These are phyloP conservation scores for Turritis glabra DNA, from an alignment of 345 rosid genomes.

Conservation along the genomic window DNA sequence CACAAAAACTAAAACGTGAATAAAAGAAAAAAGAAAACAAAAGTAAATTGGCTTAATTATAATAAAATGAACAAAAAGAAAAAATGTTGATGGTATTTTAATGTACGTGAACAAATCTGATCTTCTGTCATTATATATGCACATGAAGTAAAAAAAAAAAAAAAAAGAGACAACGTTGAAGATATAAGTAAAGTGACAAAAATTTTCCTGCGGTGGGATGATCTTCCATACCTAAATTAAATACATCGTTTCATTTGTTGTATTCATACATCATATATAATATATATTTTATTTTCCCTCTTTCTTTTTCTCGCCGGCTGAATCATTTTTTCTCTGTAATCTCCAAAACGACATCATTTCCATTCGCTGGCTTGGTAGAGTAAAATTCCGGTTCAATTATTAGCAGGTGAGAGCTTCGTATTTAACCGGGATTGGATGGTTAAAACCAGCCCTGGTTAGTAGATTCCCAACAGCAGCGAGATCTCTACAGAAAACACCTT, in stretches of 20 bases:
- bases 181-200: slow-evolving; percentile 48
- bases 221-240: slow-evolving; percentile 18
- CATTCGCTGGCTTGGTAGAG: slow-evolving; percentile 1
- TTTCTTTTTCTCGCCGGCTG: background rate
- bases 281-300: background rate
- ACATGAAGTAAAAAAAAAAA: background rate
- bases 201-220: slow-evolving; percentile 50
- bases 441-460: slow-evolving; percentile 73
- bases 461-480: slow-evolving; percentile 75
- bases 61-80: background rate
- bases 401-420: slow-evolving; percentile 88
- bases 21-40: background rate
- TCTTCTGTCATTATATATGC: background rate
- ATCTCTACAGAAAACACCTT: slow-evolving; percentile 94
- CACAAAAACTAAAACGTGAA: too few relatives aligned
- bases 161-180: slow-evolving; percentile 10
- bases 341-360: background rate
- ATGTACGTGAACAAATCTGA: background rate
- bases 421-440: slow-evolving; percentile 74
- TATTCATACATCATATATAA: slow-evolving; percentile 13
- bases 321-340: slow-evolving; percentile 38
- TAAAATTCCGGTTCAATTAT: slow-evolving; percentile 7
- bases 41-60: background rate
- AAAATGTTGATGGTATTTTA: background rate
- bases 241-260: slow-evolving; percentile 16